Evolutionary conservation across 1,139 yeast species (phyloP), one percentile per base, ranked within the genome.

Genomic region (Yamadazyma jaroonii): DNA sequence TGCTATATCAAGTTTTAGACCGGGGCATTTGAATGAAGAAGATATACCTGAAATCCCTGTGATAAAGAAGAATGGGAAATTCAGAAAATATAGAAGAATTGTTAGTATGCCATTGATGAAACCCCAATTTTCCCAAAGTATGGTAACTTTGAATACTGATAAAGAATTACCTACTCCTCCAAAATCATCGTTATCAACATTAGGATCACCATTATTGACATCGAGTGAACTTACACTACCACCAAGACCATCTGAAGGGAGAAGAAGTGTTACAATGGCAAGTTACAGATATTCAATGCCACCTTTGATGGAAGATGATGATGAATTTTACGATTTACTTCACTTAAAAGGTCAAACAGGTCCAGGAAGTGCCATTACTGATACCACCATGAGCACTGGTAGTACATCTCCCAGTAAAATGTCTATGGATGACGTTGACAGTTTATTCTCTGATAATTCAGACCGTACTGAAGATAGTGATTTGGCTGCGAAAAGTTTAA

Each of bases 31-130:
- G 40, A 41, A 54, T 4, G 25, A 52, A 9, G 50, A 50, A 4
- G 73, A 69, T 35, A 51, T 70, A 9, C 73, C 72, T 2, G 47
- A 47, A 1, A 39, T 64, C 10, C 72, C 72, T 2, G 54, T 62
- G 1, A 57, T 58, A 41, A 49, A 49, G 33, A 46, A 46, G 15
- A 46, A 43, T n/a, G 66, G 66, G 2, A 47, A 42, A 29, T 41
- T 62, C 29, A 48, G 47, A 35, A 45, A 55, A 24, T 56, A 55
- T 34, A 31, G 32, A 4, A 46, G 64, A 34, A 51, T 53, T 26
- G 50, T 50, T 17, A 56, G 61, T 39, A 52, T 57, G 59, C 64
- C 65, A 8, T 12, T 31, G n/a, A 24, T 24, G 29, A 23, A 31
- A 30, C 12, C 32, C 17, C 20, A 13, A n/a, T 23, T 11, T n/a